These are phyloP conservation scores for Erythrobasidium yunnanense DNA, from an alignment of 768 basidiomycete species.

Conservation along the genomic window DNA sequence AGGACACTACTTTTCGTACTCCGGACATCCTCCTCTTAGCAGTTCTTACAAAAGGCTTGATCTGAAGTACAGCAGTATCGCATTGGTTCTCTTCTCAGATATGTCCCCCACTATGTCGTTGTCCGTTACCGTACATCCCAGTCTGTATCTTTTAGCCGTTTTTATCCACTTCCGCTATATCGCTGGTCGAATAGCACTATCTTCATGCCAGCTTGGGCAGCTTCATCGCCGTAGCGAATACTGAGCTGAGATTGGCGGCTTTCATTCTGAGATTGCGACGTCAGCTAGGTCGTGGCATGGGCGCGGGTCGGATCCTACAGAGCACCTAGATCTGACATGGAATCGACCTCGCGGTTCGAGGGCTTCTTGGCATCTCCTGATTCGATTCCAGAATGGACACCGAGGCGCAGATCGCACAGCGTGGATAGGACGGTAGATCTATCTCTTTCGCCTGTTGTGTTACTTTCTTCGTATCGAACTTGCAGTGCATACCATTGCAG, in stretches of 20 bases:
- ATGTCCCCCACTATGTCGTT: too few relatives aligned
- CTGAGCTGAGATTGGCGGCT: constrained; percentile 14
- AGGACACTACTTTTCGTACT: not conserved
- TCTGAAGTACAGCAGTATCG: too few relatives aligned
- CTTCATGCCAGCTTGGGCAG: not conserved
- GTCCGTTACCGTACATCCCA: too few relatives aligned
- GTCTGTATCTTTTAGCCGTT: too few relatives aligned
- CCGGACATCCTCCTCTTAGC: too few relatives aligned
- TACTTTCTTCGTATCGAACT: constrained; percentile 31
- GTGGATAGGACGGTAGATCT: too few relatives aligned
- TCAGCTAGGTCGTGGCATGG: too few relatives aligned
- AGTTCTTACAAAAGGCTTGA: too few relatives aligned
- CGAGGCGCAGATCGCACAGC: not conserved
- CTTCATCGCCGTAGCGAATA: constrained; percentile 34
- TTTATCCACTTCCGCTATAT: too few relatives aligned
- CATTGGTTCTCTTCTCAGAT: too few relatives aligned
- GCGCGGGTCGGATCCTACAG: constrained; percentile 10
- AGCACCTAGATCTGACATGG: constrained; percentile 29
- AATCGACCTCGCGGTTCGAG: constrained; percentile 30
- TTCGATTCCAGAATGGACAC: not conserved
- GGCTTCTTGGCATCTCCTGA: not conserved
- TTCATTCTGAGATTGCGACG: constrained; percentile 24
- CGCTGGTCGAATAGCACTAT: not conserved
- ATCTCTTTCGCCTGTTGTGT: too few relatives aligned
- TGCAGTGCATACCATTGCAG: constrained; percentile 36